Evolutionary conservation across 2,329 filamentous ascomycete genomes (phyloP).

Genomic region (Exophiala alcalophila): DNA sequence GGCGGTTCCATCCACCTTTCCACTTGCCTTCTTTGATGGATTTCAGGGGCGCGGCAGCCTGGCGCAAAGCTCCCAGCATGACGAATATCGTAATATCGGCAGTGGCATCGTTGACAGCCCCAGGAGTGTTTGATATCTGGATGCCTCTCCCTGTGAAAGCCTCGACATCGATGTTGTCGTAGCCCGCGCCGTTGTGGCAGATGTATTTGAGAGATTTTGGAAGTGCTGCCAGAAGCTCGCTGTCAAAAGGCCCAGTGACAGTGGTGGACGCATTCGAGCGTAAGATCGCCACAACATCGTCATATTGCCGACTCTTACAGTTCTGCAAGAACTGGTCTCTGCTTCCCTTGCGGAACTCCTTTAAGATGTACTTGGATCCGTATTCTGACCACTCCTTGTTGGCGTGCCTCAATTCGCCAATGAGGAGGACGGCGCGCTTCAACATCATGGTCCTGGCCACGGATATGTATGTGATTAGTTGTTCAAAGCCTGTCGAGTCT

Average conservation of each 20-base stretch:
- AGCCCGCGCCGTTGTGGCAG: constrained; percentile 57
- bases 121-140: constrained; percentile 45
- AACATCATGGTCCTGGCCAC: constrained; percentile 28
- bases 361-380: constrained; percentile 40
- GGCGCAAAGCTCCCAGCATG: constrained; percentile 47
- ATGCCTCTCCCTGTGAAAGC: constrained; percentile 50
- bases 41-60: constrained; percentile 42
- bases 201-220: constrained; percentile 49
- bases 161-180: constrained; percentile 58
- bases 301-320: constrained; percentile 53
- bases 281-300: constrained; percentile 57
- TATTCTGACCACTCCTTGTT: constrained; percentile 44
- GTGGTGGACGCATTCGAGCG: constrained; percentile 57
- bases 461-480: too few relatives aligned
- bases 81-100: constrained; percentile 49
- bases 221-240: constrained; percentile 46
- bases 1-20: constrained; percentile 40
- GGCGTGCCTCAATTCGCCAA: constrained; percentile 44
- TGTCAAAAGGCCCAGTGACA: constrained; percentile 48
- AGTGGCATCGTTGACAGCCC: constrained; percentile 48
- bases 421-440: constrained; percentile 41
- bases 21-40: constrained; percentile 44
- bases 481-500: too few relatives aligned
- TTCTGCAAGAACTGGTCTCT: constrained; percentile 56
- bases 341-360: constrained; percentile 54